Evolutionary conservation across 2,329 filamentous ascomycete genomes (phyloP).

Genomic region (Verticillium longisporum): DNA sequence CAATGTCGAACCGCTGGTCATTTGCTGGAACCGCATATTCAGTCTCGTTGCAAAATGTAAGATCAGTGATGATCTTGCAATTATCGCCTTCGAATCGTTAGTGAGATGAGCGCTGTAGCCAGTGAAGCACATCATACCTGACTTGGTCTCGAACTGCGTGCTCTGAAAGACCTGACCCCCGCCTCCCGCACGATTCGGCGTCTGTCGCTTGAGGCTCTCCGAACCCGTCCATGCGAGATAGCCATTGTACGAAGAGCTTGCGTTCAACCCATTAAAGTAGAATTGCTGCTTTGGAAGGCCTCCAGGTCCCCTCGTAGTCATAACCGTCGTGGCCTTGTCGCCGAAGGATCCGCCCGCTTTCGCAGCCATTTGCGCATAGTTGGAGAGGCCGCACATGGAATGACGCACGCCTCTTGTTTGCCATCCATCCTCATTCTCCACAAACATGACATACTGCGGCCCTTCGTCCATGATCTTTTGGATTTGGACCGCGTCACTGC

Average conservation of each 20-base stretch:
- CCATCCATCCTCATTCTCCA: slow-evolving; percentile 52
- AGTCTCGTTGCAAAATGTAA: slow-evolving; percentile 80
- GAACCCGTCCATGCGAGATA: slow-evolving; percentile 61
- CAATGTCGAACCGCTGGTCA: slow-evolving; percentile 48
- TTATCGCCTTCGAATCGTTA: slow-evolving; percentile 52
- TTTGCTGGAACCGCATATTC: slow-evolving; percentile 90
- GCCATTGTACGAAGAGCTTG: slow-evolving; percentile 63
- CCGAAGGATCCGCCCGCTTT: slow-evolving; percentile 44
- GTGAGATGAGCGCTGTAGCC: background rate
- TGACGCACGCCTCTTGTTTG: slow-evolving; percentile 63
- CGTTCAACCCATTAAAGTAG: slow-evolving; percentile 68
- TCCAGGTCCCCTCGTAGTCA: slow-evolving; percentile 62
- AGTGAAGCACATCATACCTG: slow-evolving; percentile 45
- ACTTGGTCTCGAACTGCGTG: slow-evolving; percentile 71
- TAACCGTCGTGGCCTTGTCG: slow-evolving; percentile 47
- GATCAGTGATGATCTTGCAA: slow-evolving; percentile 78
- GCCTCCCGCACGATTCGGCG: slow-evolving; percentile 41
- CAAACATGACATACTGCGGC: slow-evolving; percentile 73
- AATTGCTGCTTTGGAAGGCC: slow-evolving; percentile 81
- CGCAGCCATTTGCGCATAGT: slow-evolving; percentile 55
- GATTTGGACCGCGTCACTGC: slow-evolving; percentile 42
- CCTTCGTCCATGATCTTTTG: slow-evolving; percentile 43
- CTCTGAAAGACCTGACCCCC: slow-evolving; percentile 69
- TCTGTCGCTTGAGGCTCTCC: slow-evolving; percentile 30
- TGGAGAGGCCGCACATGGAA: slow-evolving; percentile 76